Conservation (phyloP, 106 monocot genomes). For the Cymbidium sinense region DNA sequence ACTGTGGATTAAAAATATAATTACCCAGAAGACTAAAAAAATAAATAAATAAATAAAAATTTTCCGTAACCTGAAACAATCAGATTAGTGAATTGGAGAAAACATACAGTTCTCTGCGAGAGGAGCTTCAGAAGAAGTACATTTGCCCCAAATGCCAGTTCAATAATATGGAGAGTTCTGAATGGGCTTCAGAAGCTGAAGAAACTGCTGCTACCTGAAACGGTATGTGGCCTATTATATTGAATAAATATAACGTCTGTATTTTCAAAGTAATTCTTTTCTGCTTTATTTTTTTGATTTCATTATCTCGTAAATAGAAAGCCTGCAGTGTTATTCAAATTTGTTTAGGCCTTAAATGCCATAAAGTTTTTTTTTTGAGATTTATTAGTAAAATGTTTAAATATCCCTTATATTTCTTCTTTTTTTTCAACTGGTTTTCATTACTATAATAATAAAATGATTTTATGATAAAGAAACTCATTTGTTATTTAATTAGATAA, state of each 20-base stretch:
- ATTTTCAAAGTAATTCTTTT: too few relatives aligned
- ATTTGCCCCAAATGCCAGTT: slow-evolving; percentile 7
- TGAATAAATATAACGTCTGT: not conserved
- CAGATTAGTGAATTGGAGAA: slow-evolving; percentile 8
- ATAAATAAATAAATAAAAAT: not conserved
- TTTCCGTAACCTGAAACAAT: not conserved
- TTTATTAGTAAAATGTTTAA: too few relatives aligned
- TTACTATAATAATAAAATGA: too few relatives aligned
- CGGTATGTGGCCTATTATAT: not conserved
- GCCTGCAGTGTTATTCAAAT: too few relatives aligned
- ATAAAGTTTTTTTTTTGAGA: too few relatives aligned
- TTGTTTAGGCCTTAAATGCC: too few relatives aligned
- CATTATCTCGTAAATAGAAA: too few relatives aligned
- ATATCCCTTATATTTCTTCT: too few relatives aligned
- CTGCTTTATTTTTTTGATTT: too few relatives aligned
- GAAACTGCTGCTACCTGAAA: not conserved
- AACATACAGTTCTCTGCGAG: not conserved
- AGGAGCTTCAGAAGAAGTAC: slow-evolving; percentile 4
- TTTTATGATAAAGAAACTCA: too few relatives aligned
- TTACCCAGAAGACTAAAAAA: not conserved
- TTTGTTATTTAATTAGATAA: too few relatives aligned
- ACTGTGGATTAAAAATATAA: not conserved
- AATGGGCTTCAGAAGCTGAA: not conserved
- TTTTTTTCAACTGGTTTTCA: too few relatives aligned
- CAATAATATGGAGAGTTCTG: slow-evolving; percentile 7